Base-by-base conservation (phyloP, 306 rosid genomes). In the Oemleria cerasiformis region DNA sequence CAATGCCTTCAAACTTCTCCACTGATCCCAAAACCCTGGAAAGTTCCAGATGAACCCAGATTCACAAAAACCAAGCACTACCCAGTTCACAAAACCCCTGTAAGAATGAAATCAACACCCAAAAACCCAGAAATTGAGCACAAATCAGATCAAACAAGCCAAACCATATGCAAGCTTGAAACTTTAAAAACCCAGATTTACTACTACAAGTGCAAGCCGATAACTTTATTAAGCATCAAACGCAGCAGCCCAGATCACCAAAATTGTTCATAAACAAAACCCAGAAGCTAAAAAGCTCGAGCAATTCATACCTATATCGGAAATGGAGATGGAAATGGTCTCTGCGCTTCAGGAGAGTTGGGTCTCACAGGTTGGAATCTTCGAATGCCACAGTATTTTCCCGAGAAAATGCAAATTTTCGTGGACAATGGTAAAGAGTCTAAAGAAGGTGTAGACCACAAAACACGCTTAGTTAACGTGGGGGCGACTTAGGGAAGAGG, bases 391-490 rank as follows among this genome's bases (percentile, higher is more conserved):
- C 67, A 19, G 67, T 9, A 54, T 66, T 61, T 74, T 74, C 53
- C 20, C 43, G 9, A 49, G 42, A 70, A 67, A 67, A 68, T n/a
- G 3, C 19, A 67, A 71, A 63, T 62, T n/a, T 83, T 70, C 4
- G 61, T 21, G 68, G 79, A 64, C 78, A 60, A 88, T 67, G 80
- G 84, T 21, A 50, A 65, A 82, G 87, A 48, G 5, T n/a, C 0
- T 3, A 17, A 61, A 57, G 11, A 61, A 55, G 74, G 59, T 49
- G 47, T 34, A 57, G 49, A 50, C 77, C 72, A 11, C 82, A 77
- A 77, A 83, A 64, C 34, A 48, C 58, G 77, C 79, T 51, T 64
- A 8, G 39, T 58, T 75, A 88, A 90, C 92, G 98, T 85, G 96
- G 87, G 76, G 81, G 84, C 98, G 77, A 92, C 96, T 86, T 78